Percentiles rank a stretch among this genome's conserved stretches.
phyloP scores from a whole-genome alignment of 495 filamentous ascomycete species.

The Trichoderma asperelloides region DNA sequence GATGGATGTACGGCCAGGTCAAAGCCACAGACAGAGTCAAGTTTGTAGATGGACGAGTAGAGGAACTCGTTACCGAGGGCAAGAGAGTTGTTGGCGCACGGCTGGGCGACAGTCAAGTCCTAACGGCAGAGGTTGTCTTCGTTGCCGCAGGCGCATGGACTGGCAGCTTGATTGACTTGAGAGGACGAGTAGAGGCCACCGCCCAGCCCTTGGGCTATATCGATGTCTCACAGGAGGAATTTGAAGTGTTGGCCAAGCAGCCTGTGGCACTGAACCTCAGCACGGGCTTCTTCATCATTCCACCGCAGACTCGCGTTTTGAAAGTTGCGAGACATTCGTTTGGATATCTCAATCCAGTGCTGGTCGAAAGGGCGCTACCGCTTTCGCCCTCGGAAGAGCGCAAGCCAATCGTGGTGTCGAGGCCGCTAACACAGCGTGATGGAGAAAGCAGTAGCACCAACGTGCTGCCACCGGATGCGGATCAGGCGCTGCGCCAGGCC shows the following conservation, averaged over 20 bases:
- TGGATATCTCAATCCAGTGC: constrained; percentile 68
- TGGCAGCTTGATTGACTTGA: constrained; percentile 61
- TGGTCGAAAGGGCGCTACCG: constrained; percentile 34
- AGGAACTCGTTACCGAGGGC: constrained; percentile 39
- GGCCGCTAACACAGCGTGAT: constrained; percentile 37
- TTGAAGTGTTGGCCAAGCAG: constrained; percentile 49
- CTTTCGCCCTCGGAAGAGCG: constrained; percentile 16
- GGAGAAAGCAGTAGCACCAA: constrained; percentile 23
- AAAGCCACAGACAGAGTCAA: constrained; percentile 49
- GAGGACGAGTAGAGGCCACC: constrained; percentile 64
- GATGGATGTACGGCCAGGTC: constrained; percentile 44
- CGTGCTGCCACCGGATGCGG: constrained; percentile 49
- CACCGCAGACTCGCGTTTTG: constrained; percentile 57
- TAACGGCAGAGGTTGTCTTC: constrained; percentile 65
- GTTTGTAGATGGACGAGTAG: constrained; percentile 56
- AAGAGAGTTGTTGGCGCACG: constrained; percentile 41
- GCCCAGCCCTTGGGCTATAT: constrained; percentile 79
- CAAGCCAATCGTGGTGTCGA: constrained; percentile 24
- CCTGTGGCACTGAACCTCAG: constrained; percentile 74
- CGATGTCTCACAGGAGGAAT: constrained; percentile 57
- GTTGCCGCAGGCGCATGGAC: constrained; percentile 87
- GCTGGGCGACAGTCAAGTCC: constrained; percentile 39
- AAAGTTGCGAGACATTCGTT: constrained; percentile 78
- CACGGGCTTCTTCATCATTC: constrained; percentile 76
- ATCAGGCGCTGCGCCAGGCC: constrained; percentile 50